Base-by-base conservation (phyloP, 805 yeast genomes). In the Clavispora santaluciae region DNA sequence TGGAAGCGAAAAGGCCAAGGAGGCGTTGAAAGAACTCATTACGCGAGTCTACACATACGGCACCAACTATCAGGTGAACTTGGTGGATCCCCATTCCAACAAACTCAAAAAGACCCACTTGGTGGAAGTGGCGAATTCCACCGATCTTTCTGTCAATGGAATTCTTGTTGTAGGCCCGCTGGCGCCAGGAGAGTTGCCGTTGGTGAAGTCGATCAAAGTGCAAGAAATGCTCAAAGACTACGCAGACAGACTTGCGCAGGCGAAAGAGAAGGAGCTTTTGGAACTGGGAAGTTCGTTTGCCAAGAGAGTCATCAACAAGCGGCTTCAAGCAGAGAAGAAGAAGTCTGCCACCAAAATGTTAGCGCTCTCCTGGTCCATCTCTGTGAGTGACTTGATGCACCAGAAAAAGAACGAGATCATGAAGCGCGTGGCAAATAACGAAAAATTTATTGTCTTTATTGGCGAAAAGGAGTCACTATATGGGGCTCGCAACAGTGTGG, bases 361-460 rank as follows among this genome's bases (percentile, higher is more conserved):
- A 24, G 70, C 71, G 33, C 55, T 79, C 3, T 69, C 79, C 9
- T 79, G 84, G 84, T 70, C 73, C 35, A 79, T 79, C 16, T 70
- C 73, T n/a, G 56, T 61, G 24, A 69, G 72, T 31, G 85, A 79
- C 56, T 59, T 79, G 42, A 55, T 53, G 21, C 69, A 72, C 28
- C 85, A 79, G 44, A 79, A 79, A 52, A 60, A 62, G 11, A 65
- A 67, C 40, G 85, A 79, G 49, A 72, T 79, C 13, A 51, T 59
- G 29, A 54, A 60, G 2, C 70, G 75, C 15, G 47, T 77, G 43
- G 60, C 63, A 26, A 75, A 70, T 42, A 79, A 76, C 13, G 72
- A 63, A 35, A 59, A 52, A 36, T 64, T 67, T 38, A 49, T 57
- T 9, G 51, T 63, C 17, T 53, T 50, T 37, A 45, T 61, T 28